Conservation (phyloP, 2,329 filamentous ascomycete species). For the Hypoxylon sp. region DNA sequence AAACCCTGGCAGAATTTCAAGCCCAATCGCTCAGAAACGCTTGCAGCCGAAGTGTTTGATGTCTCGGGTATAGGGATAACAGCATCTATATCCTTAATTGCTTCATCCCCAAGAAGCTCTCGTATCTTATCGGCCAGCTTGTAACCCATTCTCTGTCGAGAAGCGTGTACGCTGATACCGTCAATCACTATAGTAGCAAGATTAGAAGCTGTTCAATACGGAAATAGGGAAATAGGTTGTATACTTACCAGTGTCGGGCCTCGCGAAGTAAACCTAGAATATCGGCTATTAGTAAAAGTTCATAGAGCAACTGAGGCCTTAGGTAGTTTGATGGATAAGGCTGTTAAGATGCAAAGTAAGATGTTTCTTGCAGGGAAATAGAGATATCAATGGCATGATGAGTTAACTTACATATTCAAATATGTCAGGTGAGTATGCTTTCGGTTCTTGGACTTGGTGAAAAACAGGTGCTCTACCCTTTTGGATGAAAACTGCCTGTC, state of each 20-base stretch:
- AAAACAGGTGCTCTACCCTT: constrained; percentile 80
- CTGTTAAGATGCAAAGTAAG: too few relatives aligned
- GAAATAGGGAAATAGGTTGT: background rate
- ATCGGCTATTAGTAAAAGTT: constrained; percentile 62
- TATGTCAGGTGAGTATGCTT: constrained; percentile 77
- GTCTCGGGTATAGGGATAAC: constrained; percentile 80
- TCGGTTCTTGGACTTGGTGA: constrained; percentile 75
- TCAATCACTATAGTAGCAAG: constrained; percentile 33
- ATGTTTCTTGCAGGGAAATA: background rate
- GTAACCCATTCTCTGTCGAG: constrained; percentile 81
- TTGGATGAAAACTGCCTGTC: constrained; percentile 82
- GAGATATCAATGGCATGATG: background rate
- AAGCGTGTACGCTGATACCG: constrained; percentile 62
- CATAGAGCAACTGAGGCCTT: background rate
- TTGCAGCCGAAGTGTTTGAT: constrained; percentile 79
- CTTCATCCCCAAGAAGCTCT: constrained; percentile 72
- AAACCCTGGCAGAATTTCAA: constrained; percentile 82
- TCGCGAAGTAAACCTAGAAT: constrained; percentile 79
- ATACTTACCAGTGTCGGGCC: constrained; percentile 71
- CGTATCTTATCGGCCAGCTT: constrained; percentile 79
- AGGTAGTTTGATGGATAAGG: background rate
- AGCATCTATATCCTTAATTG: constrained; percentile 77
- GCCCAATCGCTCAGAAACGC: constrained; percentile 77
- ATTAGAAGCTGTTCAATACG: constrained; percentile 7
- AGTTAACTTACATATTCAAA: constrained; percentile 73